A percentile compares a stretch with the other conserved stretches of the same genome.
These are phyloP conservation scores for Starmerella bombi DNA, from an alignment of 805 yeast genomes.

Conservation along the genomic window DNA sequence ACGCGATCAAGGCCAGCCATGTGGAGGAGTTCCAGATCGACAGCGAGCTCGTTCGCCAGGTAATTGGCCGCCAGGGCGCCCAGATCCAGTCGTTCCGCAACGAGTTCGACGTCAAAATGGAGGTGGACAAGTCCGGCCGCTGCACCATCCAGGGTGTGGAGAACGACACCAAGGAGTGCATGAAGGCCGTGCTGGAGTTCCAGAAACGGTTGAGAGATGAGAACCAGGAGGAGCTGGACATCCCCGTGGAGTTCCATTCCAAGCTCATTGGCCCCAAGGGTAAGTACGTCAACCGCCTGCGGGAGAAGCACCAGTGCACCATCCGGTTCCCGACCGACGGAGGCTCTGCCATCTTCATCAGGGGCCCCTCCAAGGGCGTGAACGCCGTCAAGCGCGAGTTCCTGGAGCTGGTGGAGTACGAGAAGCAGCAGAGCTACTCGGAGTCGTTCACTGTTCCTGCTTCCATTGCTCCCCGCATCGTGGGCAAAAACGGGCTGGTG, in stretches of 20 bases:
- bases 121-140: constrained; percentile 46
- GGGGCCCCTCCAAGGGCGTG: constrained; percentile 70
- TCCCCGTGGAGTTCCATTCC: constrained; percentile 70
- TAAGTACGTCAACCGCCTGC: constrained; percentile 65
- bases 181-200: constrained; percentile 40
- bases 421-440: constrained; percentile 68
- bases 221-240: constrained; percentile 44
- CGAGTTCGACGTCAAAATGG: constrained; percentile 63
- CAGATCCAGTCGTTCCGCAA: constrained; percentile 55
- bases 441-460: constrained; percentile 53
- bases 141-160: constrained; percentile 64
- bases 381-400: constrained; percentile 28
- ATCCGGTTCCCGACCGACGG: constrained; percentile 50
- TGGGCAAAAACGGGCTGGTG: constrained; percentile 78
- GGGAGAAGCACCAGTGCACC: constrained; percentile 71
- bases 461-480: constrained; percentile 66
- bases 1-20: constrained; percentile 35
- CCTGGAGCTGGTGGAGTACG: constrained; percentile 69
- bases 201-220: constrained; percentile 78
- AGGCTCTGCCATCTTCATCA: constrained; percentile 32
- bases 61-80: constrained; percentile 84
- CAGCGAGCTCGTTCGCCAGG: constrained; percentile 50
- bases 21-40: constrained; percentile 48
- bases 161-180: constrained; percentile 63
- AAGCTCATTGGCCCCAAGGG: constrained; percentile 76